A percentile compares a stretch with the other conserved stretches of the same genome.
phyloP scores from a whole-genome alignment of 1,284 basidiomycete genomes.

The Fomitiporia mediterranea region DNA sequence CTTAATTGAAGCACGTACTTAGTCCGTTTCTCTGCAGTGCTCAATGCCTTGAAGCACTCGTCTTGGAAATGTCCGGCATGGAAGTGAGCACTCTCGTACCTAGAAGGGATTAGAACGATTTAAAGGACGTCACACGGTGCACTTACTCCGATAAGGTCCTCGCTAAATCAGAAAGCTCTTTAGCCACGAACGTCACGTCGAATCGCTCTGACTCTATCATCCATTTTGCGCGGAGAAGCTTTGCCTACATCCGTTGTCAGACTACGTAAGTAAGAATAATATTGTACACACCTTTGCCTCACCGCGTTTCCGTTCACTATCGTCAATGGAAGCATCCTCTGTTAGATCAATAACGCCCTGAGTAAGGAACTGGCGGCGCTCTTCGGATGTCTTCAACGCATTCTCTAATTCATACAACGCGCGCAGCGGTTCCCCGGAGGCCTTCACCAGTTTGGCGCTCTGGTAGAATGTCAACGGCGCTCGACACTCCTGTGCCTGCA shows the following conservation, averaged over 20 bases:
- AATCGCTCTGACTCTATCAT: conserved; percentile 88
- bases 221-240: conserved; percentile 88
- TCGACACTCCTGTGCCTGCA: conserved; percentile 82
- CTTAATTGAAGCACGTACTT: conserved; percentile 40
- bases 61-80: conserved; percentile 89
- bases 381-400: conserved; percentile 45
- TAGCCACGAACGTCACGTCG: conserved; percentile 62
- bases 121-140: conserved; percentile 24
- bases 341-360: conserved; percentile 53
- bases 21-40: conserved; percentile 42
- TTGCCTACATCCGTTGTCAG: conserved; percentile 50
- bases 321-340: conserved; percentile 32
- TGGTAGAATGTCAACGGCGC: conserved; percentile 86
- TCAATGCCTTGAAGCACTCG: conserved; percentile 56
- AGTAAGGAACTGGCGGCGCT: conserved; percentile 36
- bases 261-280: conserved; percentile 8
- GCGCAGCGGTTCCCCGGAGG: conserved; percentile 77
- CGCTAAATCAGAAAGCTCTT: conserved; percentile 54
- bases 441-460: conserved; percentile 83
- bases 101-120: conserved; percentile 30
- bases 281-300: conserved; percentile 64
- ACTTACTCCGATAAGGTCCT: conserved; percentile 57
- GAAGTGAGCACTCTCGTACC: conserved; percentile 84
- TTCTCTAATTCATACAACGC: conserved; percentile 90
- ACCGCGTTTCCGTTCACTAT: conserved; percentile 45